phyloP scores from a whole-genome alignment of 2,329 filamentous ascomycete species.

The Aureobasidium vineae region DNA sequence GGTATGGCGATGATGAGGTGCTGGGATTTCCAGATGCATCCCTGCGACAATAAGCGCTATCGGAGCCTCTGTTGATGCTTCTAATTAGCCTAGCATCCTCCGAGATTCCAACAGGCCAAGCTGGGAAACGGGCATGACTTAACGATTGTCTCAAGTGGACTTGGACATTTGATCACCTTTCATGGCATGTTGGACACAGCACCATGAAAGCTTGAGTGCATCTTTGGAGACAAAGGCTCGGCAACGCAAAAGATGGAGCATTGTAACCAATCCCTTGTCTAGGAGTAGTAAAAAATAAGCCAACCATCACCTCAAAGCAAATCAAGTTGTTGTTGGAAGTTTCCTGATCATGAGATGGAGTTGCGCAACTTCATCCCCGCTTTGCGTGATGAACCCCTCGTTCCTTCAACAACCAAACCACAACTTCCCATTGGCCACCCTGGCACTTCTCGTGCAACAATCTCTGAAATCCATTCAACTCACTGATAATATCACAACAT shows the following conservation, averaged over 20 bases:
- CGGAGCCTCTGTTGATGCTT: background rate
- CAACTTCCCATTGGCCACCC: background rate
- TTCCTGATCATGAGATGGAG: constrained; percentile 5
- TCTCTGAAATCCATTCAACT: background rate
- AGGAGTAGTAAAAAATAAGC: background rate
- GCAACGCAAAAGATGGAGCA: background rate
- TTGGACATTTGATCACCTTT: too few species aligned
- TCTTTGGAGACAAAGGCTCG: background rate
- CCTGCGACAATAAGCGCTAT: background rate
- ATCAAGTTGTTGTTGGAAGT: background rate
- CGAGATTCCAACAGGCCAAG: background rate
- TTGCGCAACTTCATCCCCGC: constrained; percentile 20
- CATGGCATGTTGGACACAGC: too few species aligned
- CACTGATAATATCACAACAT: background rate
- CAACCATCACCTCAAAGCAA: background rate
- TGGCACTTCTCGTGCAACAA: background rate
- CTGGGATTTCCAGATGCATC: background rate
- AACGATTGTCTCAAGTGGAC: too few species aligned
- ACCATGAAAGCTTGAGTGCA: background rate
- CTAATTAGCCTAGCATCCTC: background rate
- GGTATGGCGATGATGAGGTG: background rate
- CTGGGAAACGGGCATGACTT: background rate
- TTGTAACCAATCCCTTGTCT: background rate
- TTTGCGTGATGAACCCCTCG: constrained; percentile 15
- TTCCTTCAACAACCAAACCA: constrained; percentile 1